Evolutionary conservation across 2,329 filamentous ascomycete species (phyloP).

Genomic region (Chaetomiaceae sp.): DNA sequence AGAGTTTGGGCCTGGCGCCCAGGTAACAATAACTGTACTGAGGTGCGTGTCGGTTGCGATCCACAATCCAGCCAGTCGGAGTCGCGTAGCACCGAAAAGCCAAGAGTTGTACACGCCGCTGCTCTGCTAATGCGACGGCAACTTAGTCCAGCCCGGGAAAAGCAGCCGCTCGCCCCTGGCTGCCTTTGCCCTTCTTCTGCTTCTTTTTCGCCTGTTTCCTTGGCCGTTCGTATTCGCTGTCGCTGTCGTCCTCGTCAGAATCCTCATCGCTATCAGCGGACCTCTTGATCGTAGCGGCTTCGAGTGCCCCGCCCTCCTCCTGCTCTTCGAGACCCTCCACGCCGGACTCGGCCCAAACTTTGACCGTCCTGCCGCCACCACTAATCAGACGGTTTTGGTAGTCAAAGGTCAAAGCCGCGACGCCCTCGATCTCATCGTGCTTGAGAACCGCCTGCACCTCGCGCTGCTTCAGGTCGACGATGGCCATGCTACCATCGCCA

Average conservation of each 20-base stretch:
- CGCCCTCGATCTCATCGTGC: slow-evolving; percentile 85
- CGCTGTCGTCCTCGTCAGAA: slow-evolving; percentile 43
- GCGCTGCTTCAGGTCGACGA: slow-evolving; percentile 70
- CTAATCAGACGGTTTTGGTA: slow-evolving; percentile 81
- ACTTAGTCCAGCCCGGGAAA: slow-evolving; percentile 33
- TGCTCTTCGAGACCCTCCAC: slow-evolving; percentile 42
- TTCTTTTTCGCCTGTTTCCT: slow-evolving; percentile 31
- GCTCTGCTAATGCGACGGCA: not conserved
- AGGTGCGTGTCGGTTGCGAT: slow-evolving; percentile 3
- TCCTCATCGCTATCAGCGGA: slow-evolving; percentile 43
- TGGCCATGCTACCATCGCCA: slow-evolving; percentile 71
- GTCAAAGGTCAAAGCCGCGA: slow-evolving; percentile 79
- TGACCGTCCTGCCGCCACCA: slow-evolving; percentile 78
- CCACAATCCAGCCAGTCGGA: not conserved
- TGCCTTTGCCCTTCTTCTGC: slow-evolving; percentile 31
- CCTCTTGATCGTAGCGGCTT: slow-evolving; percentile 42
- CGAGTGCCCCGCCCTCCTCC: slow-evolving; percentile 47
- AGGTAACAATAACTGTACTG: not conserved
- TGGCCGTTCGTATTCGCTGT: slow-evolving; percentile 34
- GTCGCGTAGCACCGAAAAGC: not conserved
- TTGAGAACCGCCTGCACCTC: slow-evolving; percentile 63
- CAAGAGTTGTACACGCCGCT: not conserved
- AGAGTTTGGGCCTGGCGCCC: not conserved
- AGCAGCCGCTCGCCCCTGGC: slow-evolving; percentile 20
- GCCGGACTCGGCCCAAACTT: slow-evolving; percentile 78